A percentile compares a stretch with the other conserved stretches of the same genome.
Conservation (phyloP, 1,139 yeast genomes). For the Geotrichum citri-aurantii region DNA sequence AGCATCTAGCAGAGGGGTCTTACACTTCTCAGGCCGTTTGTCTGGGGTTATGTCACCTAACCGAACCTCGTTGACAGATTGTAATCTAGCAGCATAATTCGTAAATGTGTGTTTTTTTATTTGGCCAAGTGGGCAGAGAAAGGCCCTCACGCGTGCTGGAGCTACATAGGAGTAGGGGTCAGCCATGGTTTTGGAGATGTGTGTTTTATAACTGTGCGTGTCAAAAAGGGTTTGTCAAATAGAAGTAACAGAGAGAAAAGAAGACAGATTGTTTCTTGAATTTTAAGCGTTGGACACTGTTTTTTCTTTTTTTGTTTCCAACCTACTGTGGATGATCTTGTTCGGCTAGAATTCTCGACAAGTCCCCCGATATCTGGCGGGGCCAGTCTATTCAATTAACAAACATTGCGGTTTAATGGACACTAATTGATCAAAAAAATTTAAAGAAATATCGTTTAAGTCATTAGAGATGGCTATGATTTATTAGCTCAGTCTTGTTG, state of each 20-base stretch:
- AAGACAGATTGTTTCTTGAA: not conserved
- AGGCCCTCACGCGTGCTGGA: conserved; percentile 61
- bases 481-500: too few species aligned
- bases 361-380: too few species aligned
- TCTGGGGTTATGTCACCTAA: conserved; percentile 69
- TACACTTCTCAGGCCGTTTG: conserved; percentile 41
- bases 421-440: too few species aligned
- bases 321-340: not conserved
- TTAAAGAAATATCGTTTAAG: too few species aligned
- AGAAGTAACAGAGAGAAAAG: not conserved
- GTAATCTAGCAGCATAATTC: conserved; percentile 43
- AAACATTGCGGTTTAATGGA: too few species aligned
- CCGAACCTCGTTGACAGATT: conserved; percentile 55
- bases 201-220: not conserved
- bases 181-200: conserved; percentile 21
- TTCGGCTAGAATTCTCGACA: too few species aligned
- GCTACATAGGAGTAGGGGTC: conserved; percentile 43
- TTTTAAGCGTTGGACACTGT: not conserved
- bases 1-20: conserved; percentile 5
- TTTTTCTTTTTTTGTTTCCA: not conserved
- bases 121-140: conserved; percentile 64
- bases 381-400: too few species aligned
- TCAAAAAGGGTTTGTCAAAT: not conserved
- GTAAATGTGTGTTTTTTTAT: conserved; percentile 46
- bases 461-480: too few species aligned